phyloP scores from a whole-genome alignment of 75 land plant genomes.

The Ceratopteris richardii region DNA sequence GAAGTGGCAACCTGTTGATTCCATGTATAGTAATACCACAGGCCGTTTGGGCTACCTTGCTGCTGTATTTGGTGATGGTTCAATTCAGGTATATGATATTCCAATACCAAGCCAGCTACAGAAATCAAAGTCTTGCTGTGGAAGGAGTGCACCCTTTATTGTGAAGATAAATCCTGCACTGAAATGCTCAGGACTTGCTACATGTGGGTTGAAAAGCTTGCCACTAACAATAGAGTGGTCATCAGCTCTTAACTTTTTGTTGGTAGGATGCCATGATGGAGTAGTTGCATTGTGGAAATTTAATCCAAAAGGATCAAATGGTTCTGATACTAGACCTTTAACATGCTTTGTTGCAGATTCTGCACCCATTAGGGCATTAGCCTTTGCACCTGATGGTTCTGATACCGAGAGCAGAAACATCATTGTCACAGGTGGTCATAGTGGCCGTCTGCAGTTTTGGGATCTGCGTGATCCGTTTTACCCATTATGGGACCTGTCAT shows the following conservation, averaged over 20 bases:
- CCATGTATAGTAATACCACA: constrained; percentile 11
- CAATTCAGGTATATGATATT: constrained; percentile 84
- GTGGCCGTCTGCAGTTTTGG: constrained; percentile 75
- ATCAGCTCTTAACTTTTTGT: constrained; percentile 52
- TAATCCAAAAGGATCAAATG: constrained; percentile 19
- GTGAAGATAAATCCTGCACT: constrained; percentile 70
- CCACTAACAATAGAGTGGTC: constrained; percentile 89
- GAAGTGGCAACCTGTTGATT: constrained; percentile 65
- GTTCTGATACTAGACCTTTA: constrained; percentile 66
- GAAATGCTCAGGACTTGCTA: constrained; percentile 70
- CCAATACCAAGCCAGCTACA: constrained; percentile 53
- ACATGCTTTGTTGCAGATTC: constrained; percentile 82
- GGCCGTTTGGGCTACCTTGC: constrained; percentile 81
- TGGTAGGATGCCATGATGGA: constrained; percentile 98
- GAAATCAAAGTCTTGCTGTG: constrained; percentile 17
- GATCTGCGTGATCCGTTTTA: constrained; percentile 86
- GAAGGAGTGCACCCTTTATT: constrained; percentile 60
- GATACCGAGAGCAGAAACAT: constrained; percentile 63
- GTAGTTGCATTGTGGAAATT: constrained; percentile 91
- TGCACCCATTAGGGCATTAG: constrained; percentile 66
- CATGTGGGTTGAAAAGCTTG: constrained; percentile 69
- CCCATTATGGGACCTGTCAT: constrained; percentile 61
- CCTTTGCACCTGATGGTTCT: constrained; percentile 84
- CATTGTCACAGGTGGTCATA: constrained; percentile 73
- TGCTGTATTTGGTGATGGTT: constrained; percentile 78